phyloP scores from a whole-genome alignment of 441 rosid genomes.

The Euphorbia celastroides region DNA sequence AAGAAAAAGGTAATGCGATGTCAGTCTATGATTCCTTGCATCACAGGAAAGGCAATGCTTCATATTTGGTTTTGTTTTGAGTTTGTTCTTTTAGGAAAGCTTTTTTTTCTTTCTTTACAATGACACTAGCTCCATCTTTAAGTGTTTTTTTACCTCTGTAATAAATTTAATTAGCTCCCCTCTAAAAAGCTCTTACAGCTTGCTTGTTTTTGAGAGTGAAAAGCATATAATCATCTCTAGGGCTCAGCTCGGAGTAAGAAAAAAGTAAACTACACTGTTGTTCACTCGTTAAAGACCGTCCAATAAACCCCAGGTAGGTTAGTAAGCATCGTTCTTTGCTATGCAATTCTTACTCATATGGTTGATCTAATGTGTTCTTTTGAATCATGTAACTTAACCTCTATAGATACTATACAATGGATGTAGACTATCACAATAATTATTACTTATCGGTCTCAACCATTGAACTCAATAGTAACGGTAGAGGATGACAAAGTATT shows the following conservation, averaged over 20 bases:
- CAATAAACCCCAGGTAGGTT: background rate
- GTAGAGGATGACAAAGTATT: too few species aligned
- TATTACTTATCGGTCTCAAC: too few species aligned
- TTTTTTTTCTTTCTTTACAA: too few species aligned
- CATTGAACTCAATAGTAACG: too few species aligned
- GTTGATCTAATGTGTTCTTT: too few species aligned
- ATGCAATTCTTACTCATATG: too few species aligned
- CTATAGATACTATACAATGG: too few species aligned
- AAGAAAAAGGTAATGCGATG: background rate
- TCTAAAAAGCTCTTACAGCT: background rate
- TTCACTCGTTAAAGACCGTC: background rate
- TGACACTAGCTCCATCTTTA: background rate
- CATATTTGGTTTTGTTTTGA: background rate
- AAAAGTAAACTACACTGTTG: background rate
- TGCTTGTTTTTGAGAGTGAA: background rate
- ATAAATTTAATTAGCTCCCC: background rate
- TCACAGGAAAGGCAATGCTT: background rate
- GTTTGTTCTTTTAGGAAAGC: too few species aligned
- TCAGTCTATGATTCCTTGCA: too few species aligned
- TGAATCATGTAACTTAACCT: too few species aligned
- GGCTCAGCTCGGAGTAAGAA: background rate
- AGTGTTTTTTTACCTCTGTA: background rate
- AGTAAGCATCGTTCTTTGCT: background rate
- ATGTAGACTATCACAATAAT: too few species aligned
- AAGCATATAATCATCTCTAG: background rate